A percentile compares a stretch with the other conserved stretches of the same genome.
These are phyloP conservation scores for Trametes meyenii DNA, from an alignment of 768 basidiomycete genomes.

Conservation along the genomic window DNA sequence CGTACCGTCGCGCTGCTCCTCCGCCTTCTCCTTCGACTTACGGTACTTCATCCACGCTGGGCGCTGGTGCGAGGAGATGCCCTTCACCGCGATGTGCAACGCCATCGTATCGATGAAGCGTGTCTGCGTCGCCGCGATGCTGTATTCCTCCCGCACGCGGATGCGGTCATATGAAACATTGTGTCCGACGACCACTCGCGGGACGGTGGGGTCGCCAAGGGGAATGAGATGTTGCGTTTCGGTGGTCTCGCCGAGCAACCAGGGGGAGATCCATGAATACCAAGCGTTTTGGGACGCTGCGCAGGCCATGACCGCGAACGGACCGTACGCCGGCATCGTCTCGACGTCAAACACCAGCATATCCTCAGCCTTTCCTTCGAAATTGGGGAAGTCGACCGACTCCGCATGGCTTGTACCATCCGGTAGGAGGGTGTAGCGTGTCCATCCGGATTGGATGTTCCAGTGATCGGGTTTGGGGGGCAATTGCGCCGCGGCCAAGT, in stretches of 20 bases:
- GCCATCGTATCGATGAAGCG: slow-evolving; percentile 95
- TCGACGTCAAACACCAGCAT: slow-evolving; percentile 94
- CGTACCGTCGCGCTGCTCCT: slow-evolving; percentile 63
- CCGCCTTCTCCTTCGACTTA: slow-evolving; percentile 63
- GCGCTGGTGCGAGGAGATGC: slow-evolving; percentile 93
- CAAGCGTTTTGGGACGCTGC: slow-evolving; percentile 83
- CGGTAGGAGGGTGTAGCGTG: slow-evolving; percentile 67
- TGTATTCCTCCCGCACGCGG: slow-evolving; percentile 83
- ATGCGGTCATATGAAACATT: slow-evolving; percentile 94
- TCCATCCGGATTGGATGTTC: slow-evolving; percentile 81
- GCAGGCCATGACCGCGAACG: slow-evolving; percentile 86
- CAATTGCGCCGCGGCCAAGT: slow-evolving; percentile 53
- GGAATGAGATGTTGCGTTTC: slow-evolving; percentile 71
- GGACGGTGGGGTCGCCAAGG: slow-evolving; percentile 53
- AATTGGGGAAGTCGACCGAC: slow-evolving; percentile 66
- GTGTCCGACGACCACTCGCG: slow-evolving; percentile 85
- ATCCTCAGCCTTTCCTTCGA: slow-evolving; percentile 64
- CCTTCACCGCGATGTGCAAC: slow-evolving; percentile 89
- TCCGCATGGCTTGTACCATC: slow-evolving; percentile 83
- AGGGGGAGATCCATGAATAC: slow-evolving; percentile 97
- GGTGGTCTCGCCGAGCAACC: slow-evolving; percentile 71
- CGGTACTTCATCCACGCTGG: slow-evolving; percentile 90
- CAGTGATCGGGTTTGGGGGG: slow-evolving; percentile 65
- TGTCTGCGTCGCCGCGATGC: slow-evolving; percentile 61
- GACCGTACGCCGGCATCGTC: slow-evolving; percentile 81